Percentiles rank a stretch among this genome's conserved stretches.
Evolutionary conservation across 495 filamentous ascomycete species (phyloP).

Genomic region (Aspergillus conjunctus): DNA sequence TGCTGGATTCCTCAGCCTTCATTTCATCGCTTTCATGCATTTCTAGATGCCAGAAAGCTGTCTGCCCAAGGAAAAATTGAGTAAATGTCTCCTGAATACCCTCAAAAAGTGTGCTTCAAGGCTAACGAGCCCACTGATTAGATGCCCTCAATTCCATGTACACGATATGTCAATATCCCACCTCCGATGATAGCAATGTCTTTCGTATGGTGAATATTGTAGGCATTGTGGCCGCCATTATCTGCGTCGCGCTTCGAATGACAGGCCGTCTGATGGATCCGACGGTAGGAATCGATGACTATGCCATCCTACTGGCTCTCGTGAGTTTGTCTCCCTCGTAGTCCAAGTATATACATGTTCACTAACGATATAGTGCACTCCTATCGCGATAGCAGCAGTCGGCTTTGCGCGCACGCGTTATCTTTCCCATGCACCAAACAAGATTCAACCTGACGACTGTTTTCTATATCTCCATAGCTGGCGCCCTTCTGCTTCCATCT

Average conservation of each 20-base stretch:
- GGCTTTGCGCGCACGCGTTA: slow-evolving; percentile 5
- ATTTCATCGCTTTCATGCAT: not conserved
- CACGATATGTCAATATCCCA: slow-evolving; percentile 8
- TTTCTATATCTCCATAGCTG: slow-evolving; percentile 7
- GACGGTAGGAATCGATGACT: slow-evolving; percentile 20
- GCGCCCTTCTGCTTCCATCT: slow-evolving; percentile 6
- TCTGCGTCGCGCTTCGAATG: slow-evolving; percentile 4
- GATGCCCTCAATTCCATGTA: slow-evolving; percentile 12
- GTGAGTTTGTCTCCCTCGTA: not conserved
- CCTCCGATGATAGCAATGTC: not conserved
- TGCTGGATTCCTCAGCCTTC: not conserved
- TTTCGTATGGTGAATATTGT: slow-evolving; percentile 11
- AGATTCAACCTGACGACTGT: not conserved
- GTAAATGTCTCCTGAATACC: slow-evolving; percentile 13
- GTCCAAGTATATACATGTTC: not conserved
- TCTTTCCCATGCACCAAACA: not conserved
- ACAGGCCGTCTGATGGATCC: slow-evolving; percentile 10
- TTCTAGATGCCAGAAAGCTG: slow-evolving; percentile 11
- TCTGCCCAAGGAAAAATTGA: slow-evolving; percentile 22
- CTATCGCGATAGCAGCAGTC: slow-evolving; percentile 5
- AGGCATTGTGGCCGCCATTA: slow-evolving; percentile 6
- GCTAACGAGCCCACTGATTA: not conserved
- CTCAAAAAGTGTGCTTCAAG: not conserved
- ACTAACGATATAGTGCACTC: not conserved
- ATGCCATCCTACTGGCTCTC: slow-evolving; percentile 1